phyloP scores from a whole-genome alignment of 2,329 filamentous ascomycete genomes.

The Nemania sp. region DNA sequence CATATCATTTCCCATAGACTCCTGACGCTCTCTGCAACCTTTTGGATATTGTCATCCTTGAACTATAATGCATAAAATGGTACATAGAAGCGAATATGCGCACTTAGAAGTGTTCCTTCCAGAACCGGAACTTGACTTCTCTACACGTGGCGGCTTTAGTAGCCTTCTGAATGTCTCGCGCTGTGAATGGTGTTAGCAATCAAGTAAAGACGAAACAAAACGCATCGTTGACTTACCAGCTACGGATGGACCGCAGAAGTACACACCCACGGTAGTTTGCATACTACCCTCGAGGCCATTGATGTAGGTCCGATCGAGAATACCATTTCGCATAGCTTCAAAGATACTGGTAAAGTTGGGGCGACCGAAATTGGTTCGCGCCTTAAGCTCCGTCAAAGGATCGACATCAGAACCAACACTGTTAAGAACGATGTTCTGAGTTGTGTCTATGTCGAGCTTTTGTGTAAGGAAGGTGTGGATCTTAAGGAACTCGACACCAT shows the following conservation, averaged over 20 bases:
- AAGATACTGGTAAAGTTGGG: conserved; percentile 89
- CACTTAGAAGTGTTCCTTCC: conserved; percentile 90
- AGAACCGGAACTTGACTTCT: conserved; percentile 95
- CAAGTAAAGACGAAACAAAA: not conserved
- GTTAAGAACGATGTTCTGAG: conserved; percentile 97
- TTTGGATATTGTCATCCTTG: conserved; percentile 12
- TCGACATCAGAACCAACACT: conserved; percentile 89
- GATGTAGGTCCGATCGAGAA: conserved; percentile 87
- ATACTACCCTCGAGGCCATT: conserved; percentile 80
- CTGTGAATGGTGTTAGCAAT: conserved; percentile 64
- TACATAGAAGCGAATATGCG: conserved; percentile 37
- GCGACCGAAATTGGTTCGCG: conserved; percentile 92
- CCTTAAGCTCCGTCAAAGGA: conserved; percentile 90
- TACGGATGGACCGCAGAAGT: conserved; percentile 92
- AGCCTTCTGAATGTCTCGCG: conserved; percentile 86
- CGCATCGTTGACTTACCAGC: conserved; percentile 60
- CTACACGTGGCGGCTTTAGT: conserved; percentile 77
- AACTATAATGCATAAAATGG: conserved; percentile 36
- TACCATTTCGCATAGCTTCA: conserved; percentile 85
- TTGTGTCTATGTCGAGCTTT: conserved; percentile 88
- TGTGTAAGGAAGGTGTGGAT: conserved; percentile 99
- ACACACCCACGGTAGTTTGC: conserved; percentile 91
- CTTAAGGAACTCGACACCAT: conserved; percentile 86
- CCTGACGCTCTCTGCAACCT: not conserved
- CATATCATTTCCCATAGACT: conserved; percentile 18